A percentile compares a stretch with the other conserved stretches of the same genome.
phyloP scores from a whole-genome alignment of 768 basidiomycete genomes.

The Suillus subalutaceus region DNA sequence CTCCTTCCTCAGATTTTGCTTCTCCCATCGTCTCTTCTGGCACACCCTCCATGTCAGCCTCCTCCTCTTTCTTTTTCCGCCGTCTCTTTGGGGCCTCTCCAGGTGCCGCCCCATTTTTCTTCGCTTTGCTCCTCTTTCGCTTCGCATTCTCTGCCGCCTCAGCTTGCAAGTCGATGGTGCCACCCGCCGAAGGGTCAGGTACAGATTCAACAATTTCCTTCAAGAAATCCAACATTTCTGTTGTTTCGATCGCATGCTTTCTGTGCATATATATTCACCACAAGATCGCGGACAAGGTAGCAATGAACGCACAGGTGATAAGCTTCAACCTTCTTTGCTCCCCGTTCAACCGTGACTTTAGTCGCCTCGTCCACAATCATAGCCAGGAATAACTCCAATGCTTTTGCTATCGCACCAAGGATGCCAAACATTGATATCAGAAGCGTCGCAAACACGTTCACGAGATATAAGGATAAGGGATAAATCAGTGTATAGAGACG shows the following conservation, averaged over 20 bases:
- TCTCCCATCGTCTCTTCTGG: conserved; percentile 39
- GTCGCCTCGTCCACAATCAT: conserved; percentile 81
- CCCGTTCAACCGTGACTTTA: conserved; percentile 76
- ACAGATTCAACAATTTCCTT: conserved; percentile 87
- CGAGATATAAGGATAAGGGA: conserved; percentile 13
- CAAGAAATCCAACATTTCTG: conserved; percentile 90
- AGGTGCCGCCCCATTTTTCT: conserved; percentile 43
- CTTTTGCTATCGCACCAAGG: conserved; percentile 67
- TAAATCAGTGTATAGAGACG: conserved; percentile 34
- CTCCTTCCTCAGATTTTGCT: conserved; percentile 42
- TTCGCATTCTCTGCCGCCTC: conserved; percentile 56
- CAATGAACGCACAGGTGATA: conserved; percentile 83
- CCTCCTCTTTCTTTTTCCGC: conserved; percentile 51
- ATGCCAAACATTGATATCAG: not conserved
- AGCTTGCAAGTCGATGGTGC: conserved; percentile 71
- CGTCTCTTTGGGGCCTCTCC: conserved; percentile 48
- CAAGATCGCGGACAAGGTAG: conserved; percentile 9
- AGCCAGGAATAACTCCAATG: conserved; percentile 88
- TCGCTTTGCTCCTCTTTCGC: conserved; percentile 64
- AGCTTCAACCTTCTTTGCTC: conserved; percentile 86
- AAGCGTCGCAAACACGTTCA: conserved; percentile 8
- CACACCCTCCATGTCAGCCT: conserved; percentile 35
- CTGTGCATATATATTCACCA: conserved; percentile 41
- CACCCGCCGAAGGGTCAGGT: conserved; percentile 86
- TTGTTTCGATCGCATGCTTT: conserved; percentile 89